phyloP scores from a whole-genome alignment of 169 alveolate species.

The Besnoitia besnoiti region DNA sequence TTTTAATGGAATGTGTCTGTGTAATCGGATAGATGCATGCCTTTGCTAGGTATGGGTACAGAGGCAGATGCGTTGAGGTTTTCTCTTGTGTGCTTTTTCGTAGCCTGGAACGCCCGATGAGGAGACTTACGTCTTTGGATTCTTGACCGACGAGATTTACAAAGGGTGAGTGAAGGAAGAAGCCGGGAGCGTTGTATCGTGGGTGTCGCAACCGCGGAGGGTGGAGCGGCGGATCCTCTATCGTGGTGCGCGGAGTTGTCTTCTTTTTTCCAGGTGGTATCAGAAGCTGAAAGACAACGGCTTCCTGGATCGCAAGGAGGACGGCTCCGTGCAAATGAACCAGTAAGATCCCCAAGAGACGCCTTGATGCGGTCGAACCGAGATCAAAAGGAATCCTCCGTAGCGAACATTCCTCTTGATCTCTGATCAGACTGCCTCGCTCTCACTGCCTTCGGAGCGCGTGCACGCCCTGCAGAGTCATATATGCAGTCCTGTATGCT shows the following conservation, averaged over 20 bases:
- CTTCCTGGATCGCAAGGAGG: constrained; percentile 57
- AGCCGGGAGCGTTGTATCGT: not conserved
- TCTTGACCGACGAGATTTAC: constrained; percentile 52
- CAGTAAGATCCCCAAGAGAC: constrained; percentile 42
- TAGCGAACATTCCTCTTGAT: not conserved
- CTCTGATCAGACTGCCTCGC: not conserved
- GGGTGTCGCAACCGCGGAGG: not conserved
- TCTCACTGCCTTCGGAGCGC: no score
- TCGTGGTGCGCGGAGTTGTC: not conserved
- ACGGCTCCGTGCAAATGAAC: constrained; percentile 29
- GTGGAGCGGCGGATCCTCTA: not conserved
- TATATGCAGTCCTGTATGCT: not conserved
- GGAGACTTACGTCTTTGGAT: constrained; percentile 67
- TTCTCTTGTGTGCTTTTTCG: not conserved
- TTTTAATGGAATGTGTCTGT: no score
- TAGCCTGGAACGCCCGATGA: constrained; percentile 69
- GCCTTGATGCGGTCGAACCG: not conserved
- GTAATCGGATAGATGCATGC: no score
- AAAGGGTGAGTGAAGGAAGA: constrained; percentile 29
- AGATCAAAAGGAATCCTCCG: not conserved
- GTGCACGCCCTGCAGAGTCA: not conserved
- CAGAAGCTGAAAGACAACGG: constrained; percentile 58
- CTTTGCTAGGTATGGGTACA: no score
- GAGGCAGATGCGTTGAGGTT: no score
- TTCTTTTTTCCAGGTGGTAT: constrained; percentile 42